Evolutionary conservation across 768 basidiomycete genomes (phyloP).

Genomic region (Russula vinacea): DNA sequence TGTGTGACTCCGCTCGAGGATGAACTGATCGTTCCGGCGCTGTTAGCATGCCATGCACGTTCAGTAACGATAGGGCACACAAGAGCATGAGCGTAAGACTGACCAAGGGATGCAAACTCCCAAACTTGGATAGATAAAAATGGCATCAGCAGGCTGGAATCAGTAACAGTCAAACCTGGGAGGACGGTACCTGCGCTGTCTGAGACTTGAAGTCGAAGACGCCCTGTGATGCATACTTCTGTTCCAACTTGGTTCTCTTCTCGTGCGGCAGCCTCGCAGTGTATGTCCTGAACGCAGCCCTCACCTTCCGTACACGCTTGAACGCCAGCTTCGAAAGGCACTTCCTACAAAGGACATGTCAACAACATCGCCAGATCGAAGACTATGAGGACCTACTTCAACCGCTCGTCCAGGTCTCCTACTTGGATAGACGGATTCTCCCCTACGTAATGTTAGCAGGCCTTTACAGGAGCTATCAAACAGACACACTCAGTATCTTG

Average conservation of each 20-base stretch:
- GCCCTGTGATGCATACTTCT: neutral
- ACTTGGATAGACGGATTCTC: constrained; percentile 13
- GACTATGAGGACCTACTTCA: constrained; percentile 10
- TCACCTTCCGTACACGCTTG: constrained; percentile 7
- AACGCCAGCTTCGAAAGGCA: constrained; percentile 6
- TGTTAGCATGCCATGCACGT: neutral
- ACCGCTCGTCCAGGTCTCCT: constrained; percentile 1
- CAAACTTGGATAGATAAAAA: constrained; percentile 2
- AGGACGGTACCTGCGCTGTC: constrained; percentile 13
- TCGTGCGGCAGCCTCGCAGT: neutral
- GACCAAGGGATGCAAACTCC: constrained; percentile 15
- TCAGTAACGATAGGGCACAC: neutral
- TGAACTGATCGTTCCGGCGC: constrained; percentile 9
- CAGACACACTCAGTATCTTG: constrained; percentile 10
- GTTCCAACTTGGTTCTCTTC: neutral
- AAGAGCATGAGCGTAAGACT: neutral
- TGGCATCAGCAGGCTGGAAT: neutral
- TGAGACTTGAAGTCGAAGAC: constrained; percentile 9
- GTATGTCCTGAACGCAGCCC: neutral
- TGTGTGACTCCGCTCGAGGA: neutral
- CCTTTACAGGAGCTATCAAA: neutral
- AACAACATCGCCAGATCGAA: neutral
- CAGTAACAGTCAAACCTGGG: neutral
- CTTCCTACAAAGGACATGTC: neutral
- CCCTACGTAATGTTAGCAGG: neutral